phyloP scores from a whole-genome alignment of 2,329 filamentous ascomycete species.

The Pestalotiopsis sp. region DNA sequence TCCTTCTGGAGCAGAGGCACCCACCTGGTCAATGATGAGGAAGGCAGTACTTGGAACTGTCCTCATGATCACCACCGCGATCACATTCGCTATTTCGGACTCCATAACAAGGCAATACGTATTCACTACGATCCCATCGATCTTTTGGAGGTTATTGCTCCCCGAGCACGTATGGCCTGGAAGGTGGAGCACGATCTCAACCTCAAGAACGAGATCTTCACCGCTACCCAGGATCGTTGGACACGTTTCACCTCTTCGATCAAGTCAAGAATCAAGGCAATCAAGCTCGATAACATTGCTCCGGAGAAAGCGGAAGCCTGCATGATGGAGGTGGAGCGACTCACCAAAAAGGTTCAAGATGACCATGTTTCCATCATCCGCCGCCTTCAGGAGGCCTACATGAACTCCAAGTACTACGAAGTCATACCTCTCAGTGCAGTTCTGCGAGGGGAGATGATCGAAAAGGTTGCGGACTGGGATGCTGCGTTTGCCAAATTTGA shows the following conservation, averaged over 20 bases:
- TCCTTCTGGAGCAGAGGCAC: conserved; percentile 92
- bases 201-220: conserved; percentile 90
- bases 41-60: conserved; percentile 49
- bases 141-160: conserved; percentile 91
- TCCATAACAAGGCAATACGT: conserved; percentile 79
- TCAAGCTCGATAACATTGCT: conserved; percentile 87
- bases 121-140: conserved; percentile 93
- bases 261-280: conserved; percentile 78
- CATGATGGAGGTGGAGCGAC: conserved; percentile 74
- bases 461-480: conserved; percentile 93
- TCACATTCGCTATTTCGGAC: conserved; percentile 90
- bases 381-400: conserved; percentile 86
- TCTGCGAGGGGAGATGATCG: conserved; percentile 78
- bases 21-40: conserved; percentile 67
- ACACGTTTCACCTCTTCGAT: conserved; percentile 87
- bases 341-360: conserved; percentile 78
- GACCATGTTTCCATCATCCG: conserved; percentile 74
- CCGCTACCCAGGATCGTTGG: conserved; percentile 77
- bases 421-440: conserved; percentile 90
- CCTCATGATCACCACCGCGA: conserved; percentile 91
- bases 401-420: conserved; percentile 94
- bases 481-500: conserved; percentile 88
- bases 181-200: conserved; percentile 93
- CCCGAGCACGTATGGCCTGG: conserved; percentile 88
- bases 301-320: conserved; percentile 85